Evolutionary conservation across 495 filamentous ascomycete species (phyloP).

Genomic region (Penicillium longicatenatum): DNA sequence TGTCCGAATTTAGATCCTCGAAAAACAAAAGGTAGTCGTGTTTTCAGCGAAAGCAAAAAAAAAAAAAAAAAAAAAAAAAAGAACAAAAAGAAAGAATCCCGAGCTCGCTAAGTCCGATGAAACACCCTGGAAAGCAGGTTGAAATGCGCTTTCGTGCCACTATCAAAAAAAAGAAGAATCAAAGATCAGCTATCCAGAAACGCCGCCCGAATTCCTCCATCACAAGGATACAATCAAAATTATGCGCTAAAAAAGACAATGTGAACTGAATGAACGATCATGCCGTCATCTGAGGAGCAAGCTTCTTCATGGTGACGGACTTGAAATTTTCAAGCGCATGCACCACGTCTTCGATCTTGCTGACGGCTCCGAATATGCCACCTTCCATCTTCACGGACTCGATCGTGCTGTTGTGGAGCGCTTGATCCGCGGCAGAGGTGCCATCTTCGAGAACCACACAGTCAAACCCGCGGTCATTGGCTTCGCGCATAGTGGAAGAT

Average conservation of each 20-base stretch:
- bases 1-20: background rate
- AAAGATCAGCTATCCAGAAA: slow-evolving; percentile 11
- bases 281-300: slow-evolving; percentile 42
- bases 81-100: slow-evolving; percentile 1
- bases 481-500: slow-evolving; percentile 67
- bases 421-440: slow-evolving; percentile 50
- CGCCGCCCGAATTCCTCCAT: slow-evolving; percentile 17
- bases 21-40: background rate
- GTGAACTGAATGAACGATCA: slow-evolving; percentile 13
- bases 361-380: slow-evolving; percentile 59
- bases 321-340: slow-evolving; percentile 51
- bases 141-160: slow-evolving; percentile 6
- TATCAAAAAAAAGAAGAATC: slow-evolving; percentile 5
- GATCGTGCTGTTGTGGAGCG: slow-evolving; percentile 51
- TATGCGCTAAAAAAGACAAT: slow-evolving; percentile 18
- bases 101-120: slow-evolving; percentile 16
- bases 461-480: slow-evolving; percentile 74
- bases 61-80: background rate
- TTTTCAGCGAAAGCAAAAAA: background rate
- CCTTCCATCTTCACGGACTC: slow-evolving; percentile 60
- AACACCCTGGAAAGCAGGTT: slow-evolving; percentile 2
- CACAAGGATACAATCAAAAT: too few species aligned
- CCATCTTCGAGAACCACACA: slow-evolving; percentile 61
- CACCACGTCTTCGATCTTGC: slow-evolving; percentile 50
- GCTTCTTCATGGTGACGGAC: slow-evolving; percentile 45